Percentiles rank a stretch among this genome's conserved stretches.
These are phyloP conservation scores for Neoboletus magnificus DNA, from an alignment of 768 basidiomycete genomes.

Conservation along the genomic window DNA sequence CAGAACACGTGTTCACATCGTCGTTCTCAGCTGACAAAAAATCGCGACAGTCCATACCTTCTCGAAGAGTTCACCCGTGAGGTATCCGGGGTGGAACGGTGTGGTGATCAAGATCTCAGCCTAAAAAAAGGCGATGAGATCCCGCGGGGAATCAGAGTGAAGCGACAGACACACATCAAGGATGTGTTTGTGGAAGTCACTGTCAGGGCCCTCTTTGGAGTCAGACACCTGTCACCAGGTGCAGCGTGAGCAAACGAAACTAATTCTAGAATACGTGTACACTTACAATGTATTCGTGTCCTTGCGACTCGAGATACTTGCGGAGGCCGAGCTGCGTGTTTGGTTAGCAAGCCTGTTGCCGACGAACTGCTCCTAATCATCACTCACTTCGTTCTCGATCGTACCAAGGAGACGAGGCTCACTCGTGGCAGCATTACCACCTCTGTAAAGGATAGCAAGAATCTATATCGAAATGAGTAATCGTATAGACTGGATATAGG, in stretches of 20 bases:
- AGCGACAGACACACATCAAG: constrained; percentile 53
- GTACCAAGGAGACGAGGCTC: constrained; percentile 80
- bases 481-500: background rate
- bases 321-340: constrained; percentile 61
- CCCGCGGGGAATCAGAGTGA: constrained; percentile 6
- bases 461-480: constrained; percentile 39
- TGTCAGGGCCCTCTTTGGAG: constrained; percentile 80
- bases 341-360: background rate
- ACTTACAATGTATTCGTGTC: constrained; percentile 72
- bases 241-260: constrained; percentile 1
- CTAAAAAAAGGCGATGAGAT: constrained; percentile 33
- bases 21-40: background rate
- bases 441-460: constrained; percentile 72
- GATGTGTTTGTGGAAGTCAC: constrained; percentile 80
- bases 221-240: constrained; percentile 55
- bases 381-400: constrained; percentile 67
- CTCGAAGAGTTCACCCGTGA: constrained; percentile 67
- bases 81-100: constrained; percentile 84
- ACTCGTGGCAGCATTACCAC: constrained; percentile 58
- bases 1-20: background rate
- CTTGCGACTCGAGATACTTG: constrained; percentile 63
- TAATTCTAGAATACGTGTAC: background rate
- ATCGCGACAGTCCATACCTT: constrained; percentile 42
- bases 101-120: constrained; percentile 81
- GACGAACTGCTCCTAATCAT: background rate